Percentiles rank a stretch among this genome's conserved stretches.
Evolutionary conservation across 164 flowering plant genomes (phyloP).

Genomic region (Buxus sempervirens): DNA sequence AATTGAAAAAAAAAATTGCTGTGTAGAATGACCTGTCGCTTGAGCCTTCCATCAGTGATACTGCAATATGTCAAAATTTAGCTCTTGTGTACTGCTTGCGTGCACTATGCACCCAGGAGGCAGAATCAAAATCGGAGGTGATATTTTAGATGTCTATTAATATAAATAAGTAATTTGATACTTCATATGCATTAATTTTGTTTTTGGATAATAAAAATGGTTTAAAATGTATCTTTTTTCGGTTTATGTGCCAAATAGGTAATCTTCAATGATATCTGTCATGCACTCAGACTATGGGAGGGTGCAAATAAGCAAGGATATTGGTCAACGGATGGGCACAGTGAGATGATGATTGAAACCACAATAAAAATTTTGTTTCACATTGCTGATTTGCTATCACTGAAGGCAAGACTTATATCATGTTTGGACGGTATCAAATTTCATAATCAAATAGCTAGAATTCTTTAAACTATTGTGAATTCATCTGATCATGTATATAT

Average conservation of each 20-base stretch:
- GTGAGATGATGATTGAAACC: slow-evolving; percentile 32
- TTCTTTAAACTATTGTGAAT: not conserved
- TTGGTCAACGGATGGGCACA: slow-evolving; percentile 26
- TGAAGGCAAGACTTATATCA: slow-evolving; percentile 52
- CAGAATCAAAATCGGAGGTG: slow-evolving; percentile 64
- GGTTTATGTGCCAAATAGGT: slow-evolving; percentile 35
- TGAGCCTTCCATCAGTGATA: slow-evolving; percentile 11
- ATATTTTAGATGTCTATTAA: slow-evolving; percentile 23
- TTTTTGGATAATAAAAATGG: not conserved
- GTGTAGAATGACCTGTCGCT: slow-evolving; percentile 34
- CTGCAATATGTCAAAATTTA: slow-evolving; percentile 39
- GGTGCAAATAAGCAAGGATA: slow-evolving; percentile 20
- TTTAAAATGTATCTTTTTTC: not conserved
- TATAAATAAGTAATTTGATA: slow-evolving; percentile 9
- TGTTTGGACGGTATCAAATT: not conserved
- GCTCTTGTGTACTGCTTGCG: slow-evolving; percentile 68
- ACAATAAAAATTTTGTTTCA: slow-evolving; percentile 48
- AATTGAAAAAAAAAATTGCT: slow-evolving; percentile 11
- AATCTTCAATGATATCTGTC: slow-evolving; percentile 49
- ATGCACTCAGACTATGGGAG: slow-evolving; percentile 60
- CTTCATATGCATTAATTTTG: not conserved
- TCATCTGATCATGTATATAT: slow-evolving; percentile 1
- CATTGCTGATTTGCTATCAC: slow-evolving; percentile 63
- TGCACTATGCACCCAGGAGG: slow-evolving; percentile 66
- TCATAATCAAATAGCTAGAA: not conserved